Evolutionary conservation across 106 monocot species (phyloP), one percentile per base, ranked within the genome.

Genomic region (Dioscorea dumetorum): DNA sequence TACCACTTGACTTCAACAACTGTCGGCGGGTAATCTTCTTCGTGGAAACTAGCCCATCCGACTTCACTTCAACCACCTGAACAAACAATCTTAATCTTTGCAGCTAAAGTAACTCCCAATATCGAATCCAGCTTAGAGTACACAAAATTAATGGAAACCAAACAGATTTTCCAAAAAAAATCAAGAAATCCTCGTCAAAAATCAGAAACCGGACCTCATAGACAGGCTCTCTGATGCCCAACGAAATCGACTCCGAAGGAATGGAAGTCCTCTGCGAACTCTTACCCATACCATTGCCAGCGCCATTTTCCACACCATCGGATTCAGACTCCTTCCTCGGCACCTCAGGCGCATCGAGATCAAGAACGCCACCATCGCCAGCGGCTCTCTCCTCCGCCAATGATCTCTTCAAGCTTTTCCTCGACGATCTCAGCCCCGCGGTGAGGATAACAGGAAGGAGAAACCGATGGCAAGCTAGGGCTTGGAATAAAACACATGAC

Each of bases 1-100:
- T 75, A 90, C 90, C 90, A 67, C 90, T 91, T 72, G 87, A 91
- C 63, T 91, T 91, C 69, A 91, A 60, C 58, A 91, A 71, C 41
- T 91, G 87, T 31, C 90, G 62, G 49, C 90, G 69, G 72, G 56
- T 87, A 31, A 91, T 84, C 65, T 77, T 91, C 34, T 87, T 84
- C 2, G 70, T 81, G n/a, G 79, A 84, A 73, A 84, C 67, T 10
- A 49, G 67, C 48, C 90, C 90, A 74, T 87, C 84, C 21, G 83
- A 64, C 52, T 53, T 83, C 12, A 91, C 86, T 81, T 91, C 90
- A 57, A 87, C 66, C 64, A 87, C 90, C 90, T 91, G 76, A 71
- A 60, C 5, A 71, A 49, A 60, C 4, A 34, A 8, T 41, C 10
- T 41, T 41, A 8, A 8, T 41, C 41, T 41, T 41, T 41, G 9